Evolutionary conservation across 192 early-diverging fungal genomes (phyloP).

Genomic region (Backusella circina): DNA sequence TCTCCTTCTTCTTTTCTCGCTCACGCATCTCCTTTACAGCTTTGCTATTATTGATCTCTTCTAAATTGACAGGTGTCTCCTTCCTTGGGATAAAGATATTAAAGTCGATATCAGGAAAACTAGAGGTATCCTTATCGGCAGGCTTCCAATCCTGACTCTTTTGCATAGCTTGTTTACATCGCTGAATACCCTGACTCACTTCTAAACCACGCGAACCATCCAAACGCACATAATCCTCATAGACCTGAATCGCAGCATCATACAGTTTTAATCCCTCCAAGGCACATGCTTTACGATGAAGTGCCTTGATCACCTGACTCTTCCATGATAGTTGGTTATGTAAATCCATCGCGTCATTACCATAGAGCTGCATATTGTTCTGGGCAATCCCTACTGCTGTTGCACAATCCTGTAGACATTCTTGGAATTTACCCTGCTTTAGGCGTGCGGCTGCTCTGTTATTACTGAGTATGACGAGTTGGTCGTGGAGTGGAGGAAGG

Average conservation of each 20-base stretch:
- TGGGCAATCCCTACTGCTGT: conserved; percentile 31
- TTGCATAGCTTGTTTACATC: conserved; percentile 40
- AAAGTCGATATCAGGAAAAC: conserved; percentile 22
- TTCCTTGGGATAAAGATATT: conserved; percentile 16
- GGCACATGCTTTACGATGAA: conserved; percentile 76
- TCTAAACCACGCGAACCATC: conserved; percentile 27
- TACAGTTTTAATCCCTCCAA: conserved; percentile 81
- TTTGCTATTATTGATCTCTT: conserved; percentile 6
- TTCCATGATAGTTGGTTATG: conserved; percentile 1
- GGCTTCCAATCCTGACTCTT: background rate
- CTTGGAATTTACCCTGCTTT: conserved; percentile 83
- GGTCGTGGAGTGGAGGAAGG: conserved; percentile 62
- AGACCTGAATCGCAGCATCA: conserved; percentile 61
- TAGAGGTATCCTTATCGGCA: background rate
- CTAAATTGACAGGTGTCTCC: background rate
- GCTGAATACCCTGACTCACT: conserved; percentile 40
- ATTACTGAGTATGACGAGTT: conserved; percentile 68
- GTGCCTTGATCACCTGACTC: conserved; percentile 71
- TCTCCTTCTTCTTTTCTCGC: conserved; percentile 61
- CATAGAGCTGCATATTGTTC: background rate
- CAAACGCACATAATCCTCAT: conserved; percentile 38
- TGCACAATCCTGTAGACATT: conserved; percentile 68
- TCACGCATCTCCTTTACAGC: conserved; percentile 76
- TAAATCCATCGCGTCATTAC: conserved; percentile 15
- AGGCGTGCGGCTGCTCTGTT: conserved; percentile 83